Evolutionary conservation across 2,329 filamentous ascomycete species (phyloP).

Genomic region (Fusarium sp.): DNA sequence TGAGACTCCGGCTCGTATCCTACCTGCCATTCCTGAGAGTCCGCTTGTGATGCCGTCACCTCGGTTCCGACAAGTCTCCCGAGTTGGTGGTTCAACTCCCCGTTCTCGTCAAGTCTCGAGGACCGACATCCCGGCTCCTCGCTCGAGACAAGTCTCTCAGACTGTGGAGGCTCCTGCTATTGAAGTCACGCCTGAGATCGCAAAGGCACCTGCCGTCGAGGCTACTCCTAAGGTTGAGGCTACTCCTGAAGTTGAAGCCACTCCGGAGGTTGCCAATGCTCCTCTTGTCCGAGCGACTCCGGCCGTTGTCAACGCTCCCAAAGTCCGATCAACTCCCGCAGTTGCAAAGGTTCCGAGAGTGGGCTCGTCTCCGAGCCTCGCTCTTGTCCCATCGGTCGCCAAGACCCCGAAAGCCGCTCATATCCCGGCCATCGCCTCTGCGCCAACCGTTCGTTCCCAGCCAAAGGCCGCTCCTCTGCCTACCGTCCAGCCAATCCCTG

Average conservation of each 20-base stretch:
- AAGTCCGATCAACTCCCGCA: conserved; percentile 1
- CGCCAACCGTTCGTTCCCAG: neutral
- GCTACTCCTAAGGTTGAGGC: neutral
- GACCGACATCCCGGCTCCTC: conserved; percentile 7
- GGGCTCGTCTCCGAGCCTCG: neutral
- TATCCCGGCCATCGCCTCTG: neutral
- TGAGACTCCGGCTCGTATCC: conserved; percentile 14
- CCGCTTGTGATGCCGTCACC: conserved; percentile 24
- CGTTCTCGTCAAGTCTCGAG: conserved; percentile 25
- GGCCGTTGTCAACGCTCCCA: conserved; percentile 6
- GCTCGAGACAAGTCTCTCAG: conserved; percentile 28
- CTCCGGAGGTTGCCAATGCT: neutral
- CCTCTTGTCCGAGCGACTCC: conserved; percentile 10
- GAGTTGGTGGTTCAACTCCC: neutral
- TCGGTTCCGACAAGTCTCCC: conserved; percentile 31
- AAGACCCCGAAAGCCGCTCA: neutral
- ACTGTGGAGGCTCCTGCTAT: conserved; percentile 22
- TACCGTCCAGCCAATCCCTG: neutral
- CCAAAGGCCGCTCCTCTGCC: conserved; percentile 8
- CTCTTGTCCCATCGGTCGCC: neutral
- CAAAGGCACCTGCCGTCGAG: neutral
- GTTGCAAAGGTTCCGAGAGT: conserved; percentile 2
- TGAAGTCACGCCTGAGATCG: neutral
- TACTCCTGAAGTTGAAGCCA: neutral
- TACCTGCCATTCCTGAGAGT: conserved; percentile 33